Base-by-base conservation (phyloP, 2,329 filamentous ascomycete species). In the Scortechinia acanthostroma region DNA sequence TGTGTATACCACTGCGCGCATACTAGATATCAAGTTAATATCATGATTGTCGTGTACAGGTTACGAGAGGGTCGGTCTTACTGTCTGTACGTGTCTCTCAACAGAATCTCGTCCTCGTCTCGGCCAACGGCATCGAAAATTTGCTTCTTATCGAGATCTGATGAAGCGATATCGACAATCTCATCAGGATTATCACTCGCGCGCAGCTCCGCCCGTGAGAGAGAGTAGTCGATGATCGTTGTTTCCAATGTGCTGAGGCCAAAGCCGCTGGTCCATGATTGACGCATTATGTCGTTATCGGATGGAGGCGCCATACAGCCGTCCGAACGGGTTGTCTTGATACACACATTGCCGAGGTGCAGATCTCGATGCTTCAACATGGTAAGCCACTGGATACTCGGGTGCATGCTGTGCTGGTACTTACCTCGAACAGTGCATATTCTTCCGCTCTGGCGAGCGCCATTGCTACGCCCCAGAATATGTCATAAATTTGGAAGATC, bases 171-270 rank as follows among this genome's bases (percentile, higher is more conserved):
- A 21, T 62, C 57, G 17, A 6, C 6, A 6, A 19, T 6, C 20
- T 6, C 35, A 10, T 40, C 17, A 10, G 35, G 17, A 17, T 40
- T 17, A 10, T 40, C 35, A 13, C 35, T 19, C 6, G 20, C 6
- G 6, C 10, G 35, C 17, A 40, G 17, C 10, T 40, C 17, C 6
- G 76, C 76, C 17, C 80, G 73, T 1, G 78, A 81, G 23, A 83
- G 69, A 2, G 80, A 82, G 57, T 83, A 84, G 56, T 84, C 80
- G 51, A 84, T 84, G 19, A 84, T 70, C 0, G 79, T 84, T 1
- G 76, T 77, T 51, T 80, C 74, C 3, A 83, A 58, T 2, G 66
- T 65, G 16, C 75, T 77, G 47, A 79, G 68, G 2, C 71, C 69
- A 22, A 82, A 52, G 14, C 55, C 43, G 16, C 49, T 47, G 33